These are phyloP conservation scores for Tylopilus cervinicoccineus DNA, from an alignment of 768 basidiomycete species.

Conservation along the genomic window DNA sequence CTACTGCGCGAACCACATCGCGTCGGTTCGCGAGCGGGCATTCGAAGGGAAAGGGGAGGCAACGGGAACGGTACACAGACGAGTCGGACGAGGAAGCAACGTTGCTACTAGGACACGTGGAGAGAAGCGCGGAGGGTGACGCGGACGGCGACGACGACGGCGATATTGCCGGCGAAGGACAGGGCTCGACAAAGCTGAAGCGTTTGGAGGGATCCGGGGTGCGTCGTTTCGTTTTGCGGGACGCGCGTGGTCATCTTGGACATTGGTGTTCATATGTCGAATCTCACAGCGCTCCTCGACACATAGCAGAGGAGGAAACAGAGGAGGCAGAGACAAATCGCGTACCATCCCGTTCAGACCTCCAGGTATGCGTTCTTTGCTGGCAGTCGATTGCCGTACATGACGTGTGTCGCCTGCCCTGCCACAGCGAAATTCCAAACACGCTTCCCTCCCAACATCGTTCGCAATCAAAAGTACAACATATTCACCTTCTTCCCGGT, in stretches of 20 bases:
- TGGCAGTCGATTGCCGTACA: not conserved
- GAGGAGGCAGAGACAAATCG: slow-evolving; percentile 57
- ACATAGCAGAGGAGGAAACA: slow-evolving; percentile 7
- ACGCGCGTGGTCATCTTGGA: not conserved
- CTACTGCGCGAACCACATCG: slow-evolving; percentile 24
- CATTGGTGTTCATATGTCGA: not conserved
- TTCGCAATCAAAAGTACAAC: slow-evolving; percentile 98
- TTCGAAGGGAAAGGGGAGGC: slow-evolving; percentile 37
- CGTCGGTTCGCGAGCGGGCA: slow-evolving; percentile 15
- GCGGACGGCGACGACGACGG: slow-evolving; percentile 36
- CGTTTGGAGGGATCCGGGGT: slow-evolving; percentile 23
- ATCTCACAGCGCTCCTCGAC: slow-evolving; percentile 23
- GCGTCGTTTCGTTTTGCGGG: slow-evolving; percentile 3
- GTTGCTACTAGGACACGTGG: slow-evolving; percentile 38
- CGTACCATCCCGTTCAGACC: slow-evolving; percentile 76
- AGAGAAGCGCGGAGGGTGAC: slow-evolving; percentile 34
- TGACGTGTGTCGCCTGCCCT: not conserved
- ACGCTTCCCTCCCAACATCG: slow-evolving; percentile 80
- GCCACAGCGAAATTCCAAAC: slow-evolving; percentile 65
- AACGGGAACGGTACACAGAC: slow-evolving; percentile 56
- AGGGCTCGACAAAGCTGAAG: slow-evolving; percentile 24
- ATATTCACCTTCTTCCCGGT: slow-evolving; percentile 94
- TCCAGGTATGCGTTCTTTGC: slow-evolving; percentile 42
- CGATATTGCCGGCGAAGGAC: slow-evolving; percentile 33
- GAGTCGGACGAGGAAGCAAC: slow-evolving; percentile 62